A percentile compares a stretch with the other conserved stretches of the same genome.
Evolutionary conservation across 2,329 filamentous ascomycete species (phyloP).

Genomic region (Pestalotiopsis sp.): DNA sequence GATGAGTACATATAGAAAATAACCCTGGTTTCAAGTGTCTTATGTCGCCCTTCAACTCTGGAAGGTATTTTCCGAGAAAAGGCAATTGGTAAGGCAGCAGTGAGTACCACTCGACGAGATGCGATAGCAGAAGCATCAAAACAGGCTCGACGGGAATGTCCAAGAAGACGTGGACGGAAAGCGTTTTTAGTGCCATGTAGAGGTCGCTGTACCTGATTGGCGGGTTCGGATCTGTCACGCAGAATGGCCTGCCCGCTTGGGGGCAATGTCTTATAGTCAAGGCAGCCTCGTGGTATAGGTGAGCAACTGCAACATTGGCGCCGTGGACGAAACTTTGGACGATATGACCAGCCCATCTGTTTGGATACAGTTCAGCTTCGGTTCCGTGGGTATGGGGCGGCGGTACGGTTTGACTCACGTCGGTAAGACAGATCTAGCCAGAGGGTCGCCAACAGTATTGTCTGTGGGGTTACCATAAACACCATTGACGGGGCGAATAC

Average conservation of each 20-base stretch:
- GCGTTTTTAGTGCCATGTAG: slow-evolving; percentile 33
- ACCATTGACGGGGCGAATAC: slow-evolving; percentile 54
- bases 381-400: not conserved
- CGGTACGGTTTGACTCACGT: slow-evolving; percentile 37
- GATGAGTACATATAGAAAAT: slow-evolving; percentile 42
- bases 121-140: slow-evolving; percentile 35
- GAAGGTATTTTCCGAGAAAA: slow-evolving; percentile 28
- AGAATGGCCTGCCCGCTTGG: slow-evolving; percentile 39
- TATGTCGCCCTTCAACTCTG: slow-evolving; percentile 33
- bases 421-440: slow-evolving; percentile 38
- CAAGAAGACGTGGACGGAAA: slow-evolving; percentile 37
- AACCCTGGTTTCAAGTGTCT: slow-evolving; percentile 40
- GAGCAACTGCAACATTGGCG: slow-evolving; percentile 42
- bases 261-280: slow-evolving; percentile 21
- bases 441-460: slow-evolving; percentile 40
- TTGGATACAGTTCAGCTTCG: too few relatives aligned
- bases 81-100: slow-evolving; percentile 31
- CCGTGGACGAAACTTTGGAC: slow-evolving; percentile 43
- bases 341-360: slow-evolving; percentile 39
- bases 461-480: slow-evolving; percentile 47
- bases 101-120: slow-evolving; percentile 38
- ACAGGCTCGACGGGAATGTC: slow-evolving; percentile 32
- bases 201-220: slow-evolving; percentile 40
- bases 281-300: slow-evolving; percentile 42
- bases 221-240: slow-evolving; percentile 43